These are phyloP conservation scores for Tricholomella constricta DNA, from an alignment of 768 basidiomycete genomes.

Conservation along the genomic window DNA sequence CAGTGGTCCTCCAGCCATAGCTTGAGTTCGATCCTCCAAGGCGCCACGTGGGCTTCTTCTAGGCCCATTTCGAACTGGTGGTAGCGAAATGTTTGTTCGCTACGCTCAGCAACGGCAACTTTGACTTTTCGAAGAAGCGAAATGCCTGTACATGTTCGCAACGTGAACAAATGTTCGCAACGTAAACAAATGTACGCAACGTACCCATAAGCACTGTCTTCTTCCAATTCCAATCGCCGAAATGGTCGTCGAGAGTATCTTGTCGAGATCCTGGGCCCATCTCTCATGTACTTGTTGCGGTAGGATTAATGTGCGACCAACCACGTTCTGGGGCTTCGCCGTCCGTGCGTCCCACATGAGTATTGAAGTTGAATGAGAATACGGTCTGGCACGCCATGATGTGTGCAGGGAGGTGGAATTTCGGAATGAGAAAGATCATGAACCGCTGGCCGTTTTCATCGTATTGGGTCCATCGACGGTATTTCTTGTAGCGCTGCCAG, in stretches of 20 bases:
- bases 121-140: constrained; percentile 2
- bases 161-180: neutral
- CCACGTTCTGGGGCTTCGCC: too few species aligned
- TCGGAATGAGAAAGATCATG: constrained; percentile 20
- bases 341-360: constrained; percentile 28
- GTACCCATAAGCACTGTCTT: constrained; percentile 20
- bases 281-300: constrained; percentile 30
- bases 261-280: constrained; percentile 35
- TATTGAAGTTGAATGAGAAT: constrained; percentile 23
- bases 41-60: neutral
- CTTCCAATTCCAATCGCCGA: too few species aligned
- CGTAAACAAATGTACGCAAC: neutral
- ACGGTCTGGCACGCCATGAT: constrained; percentile 24
- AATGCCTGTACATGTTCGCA: constrained; percentile 17
- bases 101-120: neutral
- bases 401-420: constrained; percentile 33
- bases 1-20: neutral
- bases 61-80: neutral
- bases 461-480: too few species aligned
- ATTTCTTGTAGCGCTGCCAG: constrained; percentile 8
- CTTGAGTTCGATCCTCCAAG: constrained; percentile 1
- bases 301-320: constrained; percentile 30
- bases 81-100: neutral
- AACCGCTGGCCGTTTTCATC: neutral
- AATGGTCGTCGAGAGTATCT: constrained; percentile 30